A percentile compares a stretch with the other conserved stretches of the same genome.
These are phyloP conservation scores for Rhinocladiella similis DNA, from an alignment of 2,329 filamentous ascomycete species.

Conservation along the genomic window DNA sequence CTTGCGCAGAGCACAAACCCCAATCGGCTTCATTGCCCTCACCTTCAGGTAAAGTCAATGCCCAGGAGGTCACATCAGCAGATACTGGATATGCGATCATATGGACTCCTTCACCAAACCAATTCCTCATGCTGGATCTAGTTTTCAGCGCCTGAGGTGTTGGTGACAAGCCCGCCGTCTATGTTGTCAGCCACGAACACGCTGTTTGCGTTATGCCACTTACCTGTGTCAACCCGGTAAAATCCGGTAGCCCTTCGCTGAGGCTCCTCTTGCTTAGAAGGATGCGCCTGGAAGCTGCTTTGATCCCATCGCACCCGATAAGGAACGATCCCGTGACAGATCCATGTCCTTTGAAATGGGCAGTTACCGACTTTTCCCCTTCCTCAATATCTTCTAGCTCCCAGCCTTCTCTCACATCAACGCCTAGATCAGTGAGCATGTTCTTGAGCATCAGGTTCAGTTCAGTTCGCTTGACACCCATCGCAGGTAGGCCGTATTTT, in stretches of 20 bases:
- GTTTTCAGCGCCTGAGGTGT: constrained; percentile 7
- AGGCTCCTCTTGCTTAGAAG: constrained; percentile 7
- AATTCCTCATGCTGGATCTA: constrained; percentile 10
- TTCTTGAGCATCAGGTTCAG: constrained; percentile 17
- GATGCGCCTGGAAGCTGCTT: constrained; percentile 16
- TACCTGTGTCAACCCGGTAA: constrained; percentile 18
- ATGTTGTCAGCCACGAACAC: not conserved
- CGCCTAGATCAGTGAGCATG: constrained; percentile 9
- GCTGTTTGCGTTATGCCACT: not conserved
- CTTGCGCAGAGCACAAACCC: constrained; percentile 11
- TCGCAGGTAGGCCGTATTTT: constrained; percentile 9
- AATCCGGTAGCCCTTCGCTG: constrained; percentile 6
- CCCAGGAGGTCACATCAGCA: constrained; percentile 12
- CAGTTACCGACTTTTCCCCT: constrained; percentile 38
- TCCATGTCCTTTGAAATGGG: constrained; percentile 50
- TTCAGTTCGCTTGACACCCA: constrained; percentile 19
- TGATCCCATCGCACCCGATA: constrained; percentile 52
- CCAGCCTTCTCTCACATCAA: constrained; percentile 21
- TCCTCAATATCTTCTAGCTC: constrained; percentile 36
- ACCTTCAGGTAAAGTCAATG: constrained; percentile 14
- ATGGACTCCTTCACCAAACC: constrained; percentile 18
- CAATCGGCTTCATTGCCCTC: constrained; percentile 11
- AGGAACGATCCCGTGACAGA: constrained; percentile 45
- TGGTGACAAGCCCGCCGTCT: constrained; percentile 17
- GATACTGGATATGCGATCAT: constrained; percentile 20